Evolutionary conservation across 2,329 filamentous ascomycete species (phyloP), one percentile per base, ranked within the genome.

Genomic region (Arthrobotrys sphaeroides): DNA sequence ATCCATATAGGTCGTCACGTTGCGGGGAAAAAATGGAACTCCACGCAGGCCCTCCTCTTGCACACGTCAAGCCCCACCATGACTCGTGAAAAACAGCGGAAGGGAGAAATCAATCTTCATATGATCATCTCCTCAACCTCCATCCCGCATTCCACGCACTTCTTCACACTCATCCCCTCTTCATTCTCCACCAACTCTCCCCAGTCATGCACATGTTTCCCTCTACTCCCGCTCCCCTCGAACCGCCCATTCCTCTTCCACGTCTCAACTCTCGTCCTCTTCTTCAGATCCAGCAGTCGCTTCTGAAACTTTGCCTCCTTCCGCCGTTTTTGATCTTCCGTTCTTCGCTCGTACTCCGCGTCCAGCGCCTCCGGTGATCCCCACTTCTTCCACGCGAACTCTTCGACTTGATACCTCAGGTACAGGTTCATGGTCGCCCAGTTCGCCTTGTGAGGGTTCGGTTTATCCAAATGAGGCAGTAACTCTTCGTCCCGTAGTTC

Each of bases 341-440:
- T 90, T 16, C 94, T 87, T 77, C 88, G 88, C 82, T 91, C 92
- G 80, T 95, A 98, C 83, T 98, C 94, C 3, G 88, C 92, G 81
- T 98, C 95, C 3, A 98, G 84, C 0, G 90, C 91, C 80, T 95
- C 93, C 0, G 91, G 83, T 0, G 90, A 93, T 0, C 95, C 95
- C 95, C 95, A 99, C 84, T 97, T 97, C 78, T 88, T 89, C 79
- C 98, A 90, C 0, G 94, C 95, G 81, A 97, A 97, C 68, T 93
- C 93, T 81, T 99, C 95, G 1, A 99, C 92, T 81, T 99, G 95
- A 75, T 89, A 96, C 0, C 95, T 90, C 20, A 99, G 85, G 81
- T 95, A 99, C 1, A 99, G 87, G 90, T 97, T 97, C 95, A 99
- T 99, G 84, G 96, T 93, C 82, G 97, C 93, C 92, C 93, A 99